These are phyloP conservation scores for Nevesoporus exiguus DNA, from an alignment of 768 basidiomycete genomes.

Conservation along the genomic window DNA sequence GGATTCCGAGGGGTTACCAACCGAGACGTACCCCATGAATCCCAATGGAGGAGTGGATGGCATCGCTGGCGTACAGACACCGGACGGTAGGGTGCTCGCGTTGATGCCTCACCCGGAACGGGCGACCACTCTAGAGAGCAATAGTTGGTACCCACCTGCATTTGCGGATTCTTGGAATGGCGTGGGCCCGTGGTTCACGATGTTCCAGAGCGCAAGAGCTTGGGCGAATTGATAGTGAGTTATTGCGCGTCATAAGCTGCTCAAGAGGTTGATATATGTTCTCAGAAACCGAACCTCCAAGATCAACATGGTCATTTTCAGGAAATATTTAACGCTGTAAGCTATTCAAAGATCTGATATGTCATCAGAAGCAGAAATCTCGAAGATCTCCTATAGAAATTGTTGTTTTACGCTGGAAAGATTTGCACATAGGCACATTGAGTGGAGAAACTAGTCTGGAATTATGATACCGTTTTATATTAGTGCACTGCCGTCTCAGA, in stretches of 20 bases:
- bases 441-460: not conserved
- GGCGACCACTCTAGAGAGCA: constrained; percentile 72
- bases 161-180: constrained; percentile 62
- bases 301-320: not conserved
- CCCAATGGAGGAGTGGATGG: constrained; percentile 85
- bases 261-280: constrained; percentile 27
- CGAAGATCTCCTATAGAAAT: not conserved
- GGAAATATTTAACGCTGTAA: constrained; percentile 7
- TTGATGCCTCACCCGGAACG: constrained; percentile 99
- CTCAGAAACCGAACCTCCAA: not conserved
- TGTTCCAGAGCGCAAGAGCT: constrained; percentile 87
- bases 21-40: constrained; percentile 75
- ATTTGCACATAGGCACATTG: not conserved
- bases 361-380: not conserved
- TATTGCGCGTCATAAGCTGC: not conserved
- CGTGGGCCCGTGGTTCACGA: constrained; percentile 88
- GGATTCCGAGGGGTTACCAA: constrained; percentile 61
- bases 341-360: not conserved
- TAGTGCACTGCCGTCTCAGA: not conserved
- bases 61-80: constrained; percentile 84
- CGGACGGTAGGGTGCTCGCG: constrained; percentile 85
- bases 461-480: not conserved
- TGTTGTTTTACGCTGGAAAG: not conserved
- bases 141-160: constrained; percentile 83
- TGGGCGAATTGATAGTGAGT: constrained; percentile 44